These are phyloP conservation scores for Colletotrichum cordylinicola DNA, from an alignment of 2,329 filamentous ascomycete species.

Conservation along the genomic window DNA sequence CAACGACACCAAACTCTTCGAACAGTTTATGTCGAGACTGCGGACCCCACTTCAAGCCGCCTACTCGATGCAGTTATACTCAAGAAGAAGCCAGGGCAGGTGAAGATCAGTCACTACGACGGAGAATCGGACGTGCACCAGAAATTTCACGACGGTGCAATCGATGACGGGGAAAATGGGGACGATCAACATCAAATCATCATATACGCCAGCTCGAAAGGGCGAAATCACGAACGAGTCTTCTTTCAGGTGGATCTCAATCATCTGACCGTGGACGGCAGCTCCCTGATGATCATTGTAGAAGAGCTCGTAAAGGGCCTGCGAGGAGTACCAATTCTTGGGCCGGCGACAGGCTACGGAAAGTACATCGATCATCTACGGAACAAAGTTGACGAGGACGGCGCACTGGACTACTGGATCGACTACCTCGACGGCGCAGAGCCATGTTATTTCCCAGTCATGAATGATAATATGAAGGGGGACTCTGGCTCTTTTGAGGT, in stretches of 20 bases:
- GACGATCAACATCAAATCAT: not conserved
- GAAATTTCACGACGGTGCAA: not conserved
- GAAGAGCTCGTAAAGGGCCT: not conserved
- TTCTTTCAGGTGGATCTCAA: conserved; percentile 7
- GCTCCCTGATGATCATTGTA: conserved; percentile 5
- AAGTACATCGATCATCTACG: conserved; percentile 26
- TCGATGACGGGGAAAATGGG: not conserved
- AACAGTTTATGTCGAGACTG: not conserved
- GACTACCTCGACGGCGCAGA: conserved; percentile 22
- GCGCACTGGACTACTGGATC: conserved; percentile 26
- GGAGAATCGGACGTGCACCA: not conserved
- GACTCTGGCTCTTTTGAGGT: not conserved
- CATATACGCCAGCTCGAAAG: not conserved
- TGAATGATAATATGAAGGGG: conserved; percentile 1
- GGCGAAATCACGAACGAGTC: too few relatives aligned
- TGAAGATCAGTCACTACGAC: conserved; percentile 11
- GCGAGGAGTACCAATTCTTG: not conserved
- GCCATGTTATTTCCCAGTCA: conserved; percentile 25
- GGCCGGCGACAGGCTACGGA: conserved; percentile 11
- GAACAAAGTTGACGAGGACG: conserved; percentile 6
- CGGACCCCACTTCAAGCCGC: not conserved
- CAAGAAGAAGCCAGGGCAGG: not conserved
- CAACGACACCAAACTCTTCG: conserved; percentile 21
- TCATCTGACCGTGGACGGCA: conserved; percentile 11
- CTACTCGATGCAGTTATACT: conserved; percentile 12